Conservation (phyloP, 1,284 basidiomycete genomes). For the Puccinia triticina region DNA sequence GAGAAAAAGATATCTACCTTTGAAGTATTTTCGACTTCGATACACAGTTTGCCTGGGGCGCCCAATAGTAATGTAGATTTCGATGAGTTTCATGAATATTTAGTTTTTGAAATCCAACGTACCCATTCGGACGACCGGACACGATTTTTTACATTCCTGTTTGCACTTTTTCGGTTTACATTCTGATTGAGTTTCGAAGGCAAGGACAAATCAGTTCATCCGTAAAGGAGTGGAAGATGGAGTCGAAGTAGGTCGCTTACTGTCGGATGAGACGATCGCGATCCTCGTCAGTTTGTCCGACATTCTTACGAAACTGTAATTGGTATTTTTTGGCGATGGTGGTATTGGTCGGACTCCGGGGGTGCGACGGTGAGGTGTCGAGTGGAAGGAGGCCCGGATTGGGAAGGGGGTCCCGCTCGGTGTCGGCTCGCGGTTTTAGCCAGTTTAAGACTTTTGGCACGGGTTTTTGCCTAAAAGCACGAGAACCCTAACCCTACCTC, state of each 20-base stretch:
- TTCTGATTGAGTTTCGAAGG: constrained; percentile 58
- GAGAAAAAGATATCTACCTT: constrained; percentile 59
- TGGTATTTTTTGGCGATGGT: neutral
- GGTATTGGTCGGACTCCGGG: neutral
- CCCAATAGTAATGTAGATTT: neutral
- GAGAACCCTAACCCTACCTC: neutral
- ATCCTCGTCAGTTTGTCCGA: constrained; percentile 92
- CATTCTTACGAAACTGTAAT: constrained; percentile 63
- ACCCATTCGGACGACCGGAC: constrained; percentile 98
- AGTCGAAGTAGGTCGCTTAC: constrained; percentile 55
- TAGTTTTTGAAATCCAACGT: constrained; percentile 56
- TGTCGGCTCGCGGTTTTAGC: neutral
- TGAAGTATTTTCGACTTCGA: constrained; percentile 80
- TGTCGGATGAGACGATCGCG: constrained; percentile 88
- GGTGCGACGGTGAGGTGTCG: neutral
- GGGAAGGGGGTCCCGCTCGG: neutral
- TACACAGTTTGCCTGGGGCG: constrained; percentile 87
- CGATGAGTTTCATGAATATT: neutral
- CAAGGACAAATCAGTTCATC: neutral
- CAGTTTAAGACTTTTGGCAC: neutral
- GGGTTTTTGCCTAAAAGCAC: neutral
- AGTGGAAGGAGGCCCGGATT: neutral
- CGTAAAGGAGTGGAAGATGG: neutral
- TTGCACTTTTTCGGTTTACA: constrained; percentile 66
- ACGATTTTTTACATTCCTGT: constrained; percentile 93